Percentiles rank a stretch among this genome's conserved stretches.
These are phyloP conservation scores for Panus rudis DNA, from an alignment of 768 basidiomycete genomes.

Conservation along the genomic window DNA sequence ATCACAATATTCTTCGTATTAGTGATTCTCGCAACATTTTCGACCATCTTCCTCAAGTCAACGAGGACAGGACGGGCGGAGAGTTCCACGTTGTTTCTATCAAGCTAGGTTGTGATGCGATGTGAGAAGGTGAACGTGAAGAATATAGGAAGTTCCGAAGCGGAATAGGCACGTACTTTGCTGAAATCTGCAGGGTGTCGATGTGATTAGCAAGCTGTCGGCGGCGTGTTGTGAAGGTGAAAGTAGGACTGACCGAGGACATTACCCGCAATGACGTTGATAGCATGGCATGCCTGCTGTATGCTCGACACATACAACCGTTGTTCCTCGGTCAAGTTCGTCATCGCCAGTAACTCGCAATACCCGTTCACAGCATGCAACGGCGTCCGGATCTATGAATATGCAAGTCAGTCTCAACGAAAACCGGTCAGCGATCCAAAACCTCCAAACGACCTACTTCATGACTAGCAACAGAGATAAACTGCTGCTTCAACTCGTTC, in stretches of 20 bases:
- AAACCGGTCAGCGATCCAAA: too few species aligned
- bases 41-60: conserved; percentile 21
- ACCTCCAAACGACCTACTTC: conserved; percentile 12
- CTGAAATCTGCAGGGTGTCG: conserved; percentile 17
- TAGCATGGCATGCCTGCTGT: conserved; percentile 24
- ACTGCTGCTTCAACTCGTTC: conserved; percentile 24
- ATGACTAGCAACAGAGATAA: conserved; percentile 24
- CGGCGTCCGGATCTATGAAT: conserved; percentile 21
- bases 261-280: conserved; percentile 25
- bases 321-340: conserved; percentile 20
- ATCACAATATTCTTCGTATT: conserved; percentile 15
- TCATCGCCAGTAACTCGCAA: conserved; percentile 20
- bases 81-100: conserved; percentile 21
- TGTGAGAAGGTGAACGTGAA: background rate
- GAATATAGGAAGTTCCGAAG: background rate
- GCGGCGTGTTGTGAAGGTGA: too few species aligned
- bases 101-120: conserved; percentile 10
- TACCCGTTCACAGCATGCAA: conserved; percentile 25
- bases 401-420: conserved; percentile 1
- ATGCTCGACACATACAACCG: conserved; percentile 21
- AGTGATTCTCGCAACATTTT: conserved; percentile 20
- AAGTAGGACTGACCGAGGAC: conserved; percentile 17
- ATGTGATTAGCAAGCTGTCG: background rate
- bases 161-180: conserved; percentile 16
- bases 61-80: conserved; percentile 21